Evolutionary conservation across 2,329 filamentous ascomycete genomes (phyloP).

Genomic region (Aspergillus vadensis): DNA sequence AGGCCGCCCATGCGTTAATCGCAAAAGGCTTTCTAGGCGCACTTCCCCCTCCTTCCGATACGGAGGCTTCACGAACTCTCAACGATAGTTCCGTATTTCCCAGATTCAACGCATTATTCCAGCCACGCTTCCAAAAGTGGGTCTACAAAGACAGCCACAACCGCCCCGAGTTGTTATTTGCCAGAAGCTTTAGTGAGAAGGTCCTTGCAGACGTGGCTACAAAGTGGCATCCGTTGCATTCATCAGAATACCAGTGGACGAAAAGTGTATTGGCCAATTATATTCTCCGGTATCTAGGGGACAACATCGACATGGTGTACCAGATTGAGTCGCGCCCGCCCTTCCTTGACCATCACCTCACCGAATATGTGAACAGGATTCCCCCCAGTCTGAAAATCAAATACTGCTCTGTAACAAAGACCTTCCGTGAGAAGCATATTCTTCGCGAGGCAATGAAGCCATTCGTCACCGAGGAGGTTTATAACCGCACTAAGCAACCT

Average conservation of each 20-base stretch:
- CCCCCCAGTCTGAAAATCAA: constrained; percentile 36
- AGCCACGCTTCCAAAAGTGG: constrained; percentile 40
- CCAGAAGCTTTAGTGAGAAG: constrained; percentile 12
- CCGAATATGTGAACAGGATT: constrained; percentile 32
- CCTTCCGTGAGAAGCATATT: constrained; percentile 53
- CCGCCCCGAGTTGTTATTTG: constrained; percentile 20
- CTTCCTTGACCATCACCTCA: constrained; percentile 36
- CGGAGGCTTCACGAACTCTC: constrained; percentile 38
- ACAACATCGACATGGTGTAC: constrained; percentile 30
- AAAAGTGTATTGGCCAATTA: constrained; percentile 15
- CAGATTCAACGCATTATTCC: constrained; percentile 38
- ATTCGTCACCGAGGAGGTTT: constrained; percentile 56
- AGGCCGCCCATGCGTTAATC: neutral
- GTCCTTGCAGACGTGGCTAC: constrained; percentile 10
- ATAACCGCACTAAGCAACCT: constrained; percentile 53
- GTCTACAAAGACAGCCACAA: constrained; percentile 20
- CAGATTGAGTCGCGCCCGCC: constrained; percentile 33
- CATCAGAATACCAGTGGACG: constrained; percentile 17
- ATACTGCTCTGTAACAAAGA: constrained; percentile 15
- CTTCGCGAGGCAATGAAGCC: constrained; percentile 54
- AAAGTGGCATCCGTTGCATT: constrained; percentile 45
- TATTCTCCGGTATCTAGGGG: constrained; percentile 22
- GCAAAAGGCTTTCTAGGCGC: neutral
- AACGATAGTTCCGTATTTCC: constrained; percentile 43
- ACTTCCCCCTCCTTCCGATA: constrained; percentile 20